Evolutionary conservation across 345 rosid species (phyloP).

Genomic region (Citrus glauca): DNA sequence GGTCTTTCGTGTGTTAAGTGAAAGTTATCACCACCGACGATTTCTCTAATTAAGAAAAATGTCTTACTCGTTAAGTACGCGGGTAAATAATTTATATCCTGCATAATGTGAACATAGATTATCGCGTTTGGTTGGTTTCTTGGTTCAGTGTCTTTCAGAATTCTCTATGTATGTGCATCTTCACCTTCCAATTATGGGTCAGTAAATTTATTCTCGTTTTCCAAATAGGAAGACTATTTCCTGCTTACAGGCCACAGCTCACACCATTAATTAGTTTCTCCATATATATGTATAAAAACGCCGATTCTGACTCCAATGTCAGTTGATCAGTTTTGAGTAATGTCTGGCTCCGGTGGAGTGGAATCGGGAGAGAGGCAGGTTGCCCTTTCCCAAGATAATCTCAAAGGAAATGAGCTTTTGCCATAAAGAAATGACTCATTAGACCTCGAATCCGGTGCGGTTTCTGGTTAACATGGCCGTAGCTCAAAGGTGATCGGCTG

Average conservation of each 20-base stretch:
- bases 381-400: not conserved
- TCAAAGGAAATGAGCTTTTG: conserved; percentile 20
- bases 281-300: no score
- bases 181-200: not conserved
- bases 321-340: not conserved
- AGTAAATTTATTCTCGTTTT: not conserved
- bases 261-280: not conserved
- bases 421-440: conserved; percentile 31
- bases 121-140: no score
- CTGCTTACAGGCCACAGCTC: not conserved
- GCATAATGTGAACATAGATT: no score
- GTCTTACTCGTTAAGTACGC: no score
- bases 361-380: not conserved
- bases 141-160: not conserved
- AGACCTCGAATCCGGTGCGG: conserved; percentile 39
- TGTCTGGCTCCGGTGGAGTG: not conserved
- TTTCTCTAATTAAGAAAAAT: no score
- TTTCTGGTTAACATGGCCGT: conserved; percentile 7
- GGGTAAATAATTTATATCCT: no score
- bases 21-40: no score
- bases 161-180: no score
- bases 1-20: no score
- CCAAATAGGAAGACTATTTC: not conserved
- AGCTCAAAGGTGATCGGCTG: conserved; percentile 8
- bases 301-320: not conserved